These are phyloP conservation scores for Citrus cavaleriei DNA, from an alignment of 345 rosid species.

Conservation along the genomic window DNA sequence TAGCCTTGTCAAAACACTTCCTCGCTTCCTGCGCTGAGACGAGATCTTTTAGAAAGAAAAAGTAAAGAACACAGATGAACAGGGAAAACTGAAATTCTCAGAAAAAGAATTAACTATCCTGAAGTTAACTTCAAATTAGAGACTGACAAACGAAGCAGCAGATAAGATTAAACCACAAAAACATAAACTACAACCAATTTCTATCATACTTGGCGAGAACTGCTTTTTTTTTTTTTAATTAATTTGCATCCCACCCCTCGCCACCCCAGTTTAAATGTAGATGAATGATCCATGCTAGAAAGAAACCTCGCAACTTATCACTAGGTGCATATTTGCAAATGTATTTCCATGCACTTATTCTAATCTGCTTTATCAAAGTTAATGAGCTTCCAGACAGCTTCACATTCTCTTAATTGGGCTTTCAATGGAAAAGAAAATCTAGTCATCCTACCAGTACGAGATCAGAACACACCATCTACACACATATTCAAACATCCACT, in stretches of 20 bases:
- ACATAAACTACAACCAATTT: not conserved
- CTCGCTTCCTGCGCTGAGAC: slow-evolving; percentile 81
- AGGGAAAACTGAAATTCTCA: not conserved
- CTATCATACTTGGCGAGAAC: not conserved
- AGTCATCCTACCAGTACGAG: not conserved
- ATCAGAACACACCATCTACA: not conserved
- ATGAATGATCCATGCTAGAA: not conserved
- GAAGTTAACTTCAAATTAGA: not conserved
- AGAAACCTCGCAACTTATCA: not conserved
- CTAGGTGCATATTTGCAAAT: not conserved
- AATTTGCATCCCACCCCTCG: no score
- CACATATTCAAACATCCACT: not conserved
- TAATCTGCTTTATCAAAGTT: no score
- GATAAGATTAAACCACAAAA: not conserved
- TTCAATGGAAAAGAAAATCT: not conserved
- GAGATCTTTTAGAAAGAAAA: slow-evolving; percentile 21
- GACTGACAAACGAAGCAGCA: not conserved
- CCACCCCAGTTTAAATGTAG: not conserved
- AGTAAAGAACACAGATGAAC: not conserved
- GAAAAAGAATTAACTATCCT: not conserved
- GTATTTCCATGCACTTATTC: not conserved
- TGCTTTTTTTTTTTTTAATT: no score
- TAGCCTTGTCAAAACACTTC: slow-evolving; percentile 93
- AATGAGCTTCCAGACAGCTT: not conserved
- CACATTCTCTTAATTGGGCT: not conserved